Percentiles rank a stretch among this genome's conserved stretches.
phyloP scores from a whole-genome alignment of 345 rosid genomes.

The Triadica sebifera region DNA sequence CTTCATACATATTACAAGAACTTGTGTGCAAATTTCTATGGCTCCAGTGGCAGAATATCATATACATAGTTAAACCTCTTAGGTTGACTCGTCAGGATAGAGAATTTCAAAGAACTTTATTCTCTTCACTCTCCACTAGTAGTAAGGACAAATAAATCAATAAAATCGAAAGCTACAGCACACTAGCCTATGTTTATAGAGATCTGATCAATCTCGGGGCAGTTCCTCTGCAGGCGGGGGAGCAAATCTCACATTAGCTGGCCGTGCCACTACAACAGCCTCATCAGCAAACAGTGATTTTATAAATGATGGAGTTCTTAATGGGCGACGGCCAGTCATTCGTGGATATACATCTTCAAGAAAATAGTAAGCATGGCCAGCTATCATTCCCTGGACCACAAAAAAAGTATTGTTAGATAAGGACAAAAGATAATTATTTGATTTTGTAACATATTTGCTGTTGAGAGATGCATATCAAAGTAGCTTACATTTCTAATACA shows the following conservation, averaged over 20 bases:
- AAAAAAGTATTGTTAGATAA: background rate
- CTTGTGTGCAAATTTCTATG: background rate
- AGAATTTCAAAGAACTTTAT: background rate
- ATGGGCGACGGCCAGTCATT: conserved; percentile 79
- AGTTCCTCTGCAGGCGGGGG: conserved; percentile 65
- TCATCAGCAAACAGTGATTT: conserved; percentile 86
- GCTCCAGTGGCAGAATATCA: conserved; percentile 10
- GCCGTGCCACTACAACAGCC: conserved; percentile 67
- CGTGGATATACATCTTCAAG: conserved; percentile 88
- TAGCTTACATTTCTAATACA: background rate
- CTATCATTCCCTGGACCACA: conserved; percentile 83
- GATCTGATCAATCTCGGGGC: conserved; percentile 52
- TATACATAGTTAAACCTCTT: conserved; percentile 24
- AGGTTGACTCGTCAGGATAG: conserved; percentile 3
- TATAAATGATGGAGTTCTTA: conserved; percentile 75
- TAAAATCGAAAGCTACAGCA: background rate
- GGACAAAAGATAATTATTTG: background rate
- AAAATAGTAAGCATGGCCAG: conserved; percentile 98
- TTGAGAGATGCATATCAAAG: background rate
- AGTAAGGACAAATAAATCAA: background rate
- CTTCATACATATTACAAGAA: conserved; percentile 18
- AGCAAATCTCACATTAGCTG: conserved; percentile 77
- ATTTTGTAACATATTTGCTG: background rate
- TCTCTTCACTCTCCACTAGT: background rate
- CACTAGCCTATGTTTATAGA: background rate